Base-by-base conservation (phyloP, 2,329 filamentous ascomycete species). In the Colletotrichum camelliae region DNA sequence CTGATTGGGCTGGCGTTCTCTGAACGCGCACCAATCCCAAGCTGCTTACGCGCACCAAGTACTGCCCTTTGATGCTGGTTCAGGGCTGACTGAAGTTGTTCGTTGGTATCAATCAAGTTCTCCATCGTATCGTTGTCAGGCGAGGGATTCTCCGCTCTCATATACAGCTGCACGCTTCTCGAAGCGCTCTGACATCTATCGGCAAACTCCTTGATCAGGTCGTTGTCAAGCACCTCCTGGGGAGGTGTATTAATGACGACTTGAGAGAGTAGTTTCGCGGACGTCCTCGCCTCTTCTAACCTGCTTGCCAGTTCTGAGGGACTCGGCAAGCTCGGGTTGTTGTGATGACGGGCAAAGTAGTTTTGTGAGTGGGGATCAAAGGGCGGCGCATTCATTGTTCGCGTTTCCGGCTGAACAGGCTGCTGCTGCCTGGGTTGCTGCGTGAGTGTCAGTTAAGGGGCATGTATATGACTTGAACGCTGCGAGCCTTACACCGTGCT, bases 61-160 rank as follows among this genome's bases (percentile, higher is more conserved):
- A 97, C 87, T 12, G 95, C 94, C 70, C 96, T 92, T 84, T 98
- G 95, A 83, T 98, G 95, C 82, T 95, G 93, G 78, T 93, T 97
- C 55, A 96, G 89, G 0, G 96, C 93, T 60, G 94, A 91, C 76
- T 95, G 94, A 35, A 99, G 88, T 82, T 96, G 94, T 84, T 98
- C 97, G 82, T 98, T 98, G 16, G 95, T 97, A 84, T 98, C 96
- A 81, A 99, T 98, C 77, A 99, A 87, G 16, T 93, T 96, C 82
- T 97, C 93, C 91, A 98, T 95, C 1, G 96, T 98, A 79, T 98
- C 94, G 81, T 98, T 96, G 83, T 98, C 97, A 0, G 96, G 96
- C 1, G 91, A 83, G 0, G 96, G 96, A 82, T 95, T 91, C 72
- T 94, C 93, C 62, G 93, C 91, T 57, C 93, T 89, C 88, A 98